Conservation (phyloP, 2,329 filamentous ascomycete species). For the Aspergillus hiratsukae region DNA sequence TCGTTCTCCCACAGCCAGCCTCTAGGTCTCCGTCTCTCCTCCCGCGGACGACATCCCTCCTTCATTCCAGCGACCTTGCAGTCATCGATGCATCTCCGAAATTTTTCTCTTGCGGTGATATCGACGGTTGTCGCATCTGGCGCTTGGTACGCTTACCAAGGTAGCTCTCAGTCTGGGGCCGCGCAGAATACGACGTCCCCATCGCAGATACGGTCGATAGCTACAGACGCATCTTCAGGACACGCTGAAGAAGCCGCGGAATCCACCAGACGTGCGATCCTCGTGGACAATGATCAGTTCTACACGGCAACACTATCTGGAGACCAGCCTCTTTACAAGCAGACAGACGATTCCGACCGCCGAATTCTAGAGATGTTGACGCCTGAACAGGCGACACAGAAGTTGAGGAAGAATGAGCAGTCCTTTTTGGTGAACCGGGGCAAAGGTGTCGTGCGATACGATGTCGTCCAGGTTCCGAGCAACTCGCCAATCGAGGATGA, state of each 20-base stretch:
- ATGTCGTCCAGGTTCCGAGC: conserved; percentile 88
- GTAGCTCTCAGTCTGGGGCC: conserved; percentile 25
- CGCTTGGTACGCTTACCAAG: conserved; percentile 48
- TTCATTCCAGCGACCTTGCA: conserved; percentile 34
- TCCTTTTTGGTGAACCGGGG: conserved; percentile 88
- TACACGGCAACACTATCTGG: conserved; percentile 82
- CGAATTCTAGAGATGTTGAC: conserved; percentile 95
- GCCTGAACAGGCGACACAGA: conserved; percentile 86
- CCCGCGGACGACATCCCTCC: conserved; percentile 32
- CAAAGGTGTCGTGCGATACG: conserved; percentile 87
- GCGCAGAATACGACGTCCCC: conserved; percentile 19
- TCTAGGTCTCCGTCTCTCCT: conserved; percentile 32
- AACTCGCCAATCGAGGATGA: conserved; percentile 99
- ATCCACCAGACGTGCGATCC: conserved; percentile 61
- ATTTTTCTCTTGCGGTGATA: conserved; percentile 45
- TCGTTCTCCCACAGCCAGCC: conserved; percentile 36
- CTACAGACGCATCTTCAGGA: conserved; percentile 21
- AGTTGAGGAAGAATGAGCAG: conserved; percentile 82
- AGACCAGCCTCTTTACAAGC: conserved; percentile 82
- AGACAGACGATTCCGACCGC: conserved; percentile 75
- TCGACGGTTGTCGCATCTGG: conserved; percentile 46
- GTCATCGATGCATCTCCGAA: conserved; percentile 48
- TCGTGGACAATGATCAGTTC: conserved; percentile 86
- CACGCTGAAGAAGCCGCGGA: conserved; percentile 47
- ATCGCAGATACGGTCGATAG: conserved; percentile 22